phyloP scores from a whole-genome alignment of 2,329 filamentous ascomycete species.

The Colletotrichum orchidophilum region DNA sequence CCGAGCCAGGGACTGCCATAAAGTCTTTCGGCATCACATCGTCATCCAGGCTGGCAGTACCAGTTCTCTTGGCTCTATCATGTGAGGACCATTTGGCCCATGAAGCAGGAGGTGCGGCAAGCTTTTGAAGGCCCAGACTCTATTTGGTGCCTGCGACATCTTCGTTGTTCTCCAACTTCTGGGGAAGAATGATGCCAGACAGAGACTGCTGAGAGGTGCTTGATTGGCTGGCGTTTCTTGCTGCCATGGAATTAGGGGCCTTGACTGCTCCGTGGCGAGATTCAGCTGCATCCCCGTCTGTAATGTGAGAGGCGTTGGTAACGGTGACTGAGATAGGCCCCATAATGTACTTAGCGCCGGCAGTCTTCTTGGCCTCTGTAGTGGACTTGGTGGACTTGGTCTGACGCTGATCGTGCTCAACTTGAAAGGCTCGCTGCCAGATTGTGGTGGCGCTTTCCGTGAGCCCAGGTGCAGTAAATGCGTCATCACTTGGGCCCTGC shows the following conservation, averaged over 20 bases:
- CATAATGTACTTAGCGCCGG: conserved; percentile 24
- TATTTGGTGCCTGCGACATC: background rate
- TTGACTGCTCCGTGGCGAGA: background rate
- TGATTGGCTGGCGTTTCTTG: background rate
- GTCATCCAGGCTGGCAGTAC: conserved; percentile 37
- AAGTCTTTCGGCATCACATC: conserved; percentile 42
- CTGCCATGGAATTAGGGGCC: background rate
- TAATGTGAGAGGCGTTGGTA: conserved; percentile 21
- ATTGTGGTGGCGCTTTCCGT: conserved; percentile 39
- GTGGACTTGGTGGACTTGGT: background rate
- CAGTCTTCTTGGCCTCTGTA: background rate
- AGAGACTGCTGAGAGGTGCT: conserved; percentile 23
- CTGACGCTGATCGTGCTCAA: conserved; percentile 35
- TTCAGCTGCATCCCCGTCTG: background rate
- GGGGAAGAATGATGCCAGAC: background rate
- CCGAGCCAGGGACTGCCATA: conserved; percentile 36
- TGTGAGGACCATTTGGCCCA: conserved; percentile 48
- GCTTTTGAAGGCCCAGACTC: conserved; percentile 17
- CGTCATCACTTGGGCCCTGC: background rate
- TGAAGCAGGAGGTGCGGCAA: conserved; percentile 38
- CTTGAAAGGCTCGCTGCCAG: conserved; percentile 41
- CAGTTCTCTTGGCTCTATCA: conserved; percentile 41
- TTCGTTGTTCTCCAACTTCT: background rate
- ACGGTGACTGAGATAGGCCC: background rate
- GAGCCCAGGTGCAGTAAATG: conserved; percentile 26